Evolutionary conservation across 2,329 filamentous ascomycete genomes (phyloP), one percentile per base, ranked within the genome.

Genomic region (Diplodia mutila): DNA sequence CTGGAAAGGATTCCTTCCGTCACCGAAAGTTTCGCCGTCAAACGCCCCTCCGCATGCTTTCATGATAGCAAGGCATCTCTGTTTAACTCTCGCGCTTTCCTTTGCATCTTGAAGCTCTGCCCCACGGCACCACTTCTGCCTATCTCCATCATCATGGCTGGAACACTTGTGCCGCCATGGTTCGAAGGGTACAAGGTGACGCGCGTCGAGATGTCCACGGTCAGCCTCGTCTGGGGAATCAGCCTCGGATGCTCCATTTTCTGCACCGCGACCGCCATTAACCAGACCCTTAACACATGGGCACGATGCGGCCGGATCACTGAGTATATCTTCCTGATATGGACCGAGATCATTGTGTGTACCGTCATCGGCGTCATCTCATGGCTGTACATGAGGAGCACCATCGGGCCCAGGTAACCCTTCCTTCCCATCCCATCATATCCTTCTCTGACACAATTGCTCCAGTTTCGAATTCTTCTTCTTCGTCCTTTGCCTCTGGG

Each of bases 301-400:
- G 23, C 21, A 21, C 61, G 61, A 8, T 54, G 48, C 16, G 48
- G 18, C 14, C 25, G 32, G 49, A 42, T 65, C 21, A 65, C 61
- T 11, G 49, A 32, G 2, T 83, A 82, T 65, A 73, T 82, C 46
- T 72, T 75, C 66, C 73, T 83, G 82, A 73, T 84, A 8, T 85
- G 83, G 82, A 74, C 78, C 18, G 82, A 84, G 65, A 78, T 83
- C 4, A 4, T 75, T 0, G 79, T 79, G 12, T 83, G 80, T 61
- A 27, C 81, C 0, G 70, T 71, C 9, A 80, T 83, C 61, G 75
- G 75, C 6, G 71, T 83, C 11, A 68, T 82, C 1, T 79, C 75
- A 4, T 84, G 78, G 74, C 70, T 83, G 1, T 80, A 79, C 64
- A 69, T 84, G 0, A 72, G 78, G 49, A 78, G 75, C 0, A 69